Percentiles rank a stretch among this genome's conserved stretches.
phyloP scores from a whole-genome alignment of 1,284 basidiomycete genomes.

The Inonotus obliquus region DNA sequence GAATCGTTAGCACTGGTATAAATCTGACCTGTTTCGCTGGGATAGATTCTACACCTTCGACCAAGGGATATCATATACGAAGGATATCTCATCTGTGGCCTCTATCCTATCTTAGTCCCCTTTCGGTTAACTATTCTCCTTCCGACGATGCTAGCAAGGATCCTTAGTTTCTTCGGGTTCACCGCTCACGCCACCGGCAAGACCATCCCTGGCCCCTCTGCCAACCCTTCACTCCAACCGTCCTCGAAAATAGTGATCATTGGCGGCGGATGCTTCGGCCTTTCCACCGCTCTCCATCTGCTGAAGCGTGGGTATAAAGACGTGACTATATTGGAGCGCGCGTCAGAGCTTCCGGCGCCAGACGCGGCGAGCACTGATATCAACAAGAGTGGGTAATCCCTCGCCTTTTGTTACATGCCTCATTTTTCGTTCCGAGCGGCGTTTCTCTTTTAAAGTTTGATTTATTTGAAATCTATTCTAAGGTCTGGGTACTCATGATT shows the following conservation, averaged over 20 bases:
- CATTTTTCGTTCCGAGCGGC: constrained; percentile 6
- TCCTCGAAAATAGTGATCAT: constrained; percentile 56
- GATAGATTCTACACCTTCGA: background rate
- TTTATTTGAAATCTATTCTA: background rate
- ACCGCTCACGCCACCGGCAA: background rate
- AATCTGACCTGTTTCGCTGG: background rate
- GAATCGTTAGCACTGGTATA: background rate
- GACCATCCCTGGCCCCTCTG: background rate
- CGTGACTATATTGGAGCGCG: constrained; percentile 72
- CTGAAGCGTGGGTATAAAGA: constrained; percentile 57
- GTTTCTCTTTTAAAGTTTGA: background rate
- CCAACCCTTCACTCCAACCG: background rate
- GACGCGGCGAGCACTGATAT: constrained; percentile 84
- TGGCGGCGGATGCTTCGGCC: constrained; percentile 83
- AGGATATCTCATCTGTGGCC: background rate
- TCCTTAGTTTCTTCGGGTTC: background rate
- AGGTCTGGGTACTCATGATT: background rate
- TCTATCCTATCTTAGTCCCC: background rate
- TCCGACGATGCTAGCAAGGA: background rate
- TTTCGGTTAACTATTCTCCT: background rate
- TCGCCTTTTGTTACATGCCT: constrained; percentile 22
- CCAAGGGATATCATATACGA: background rate
- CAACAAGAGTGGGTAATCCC: constrained; percentile 63
- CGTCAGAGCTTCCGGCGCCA: constrained; percentile 58
- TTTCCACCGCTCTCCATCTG: constrained; percentile 81